phyloP scores from a whole-genome alignment of 345 rosid genomes.

The Sisymbrium altissimum region DNA sequence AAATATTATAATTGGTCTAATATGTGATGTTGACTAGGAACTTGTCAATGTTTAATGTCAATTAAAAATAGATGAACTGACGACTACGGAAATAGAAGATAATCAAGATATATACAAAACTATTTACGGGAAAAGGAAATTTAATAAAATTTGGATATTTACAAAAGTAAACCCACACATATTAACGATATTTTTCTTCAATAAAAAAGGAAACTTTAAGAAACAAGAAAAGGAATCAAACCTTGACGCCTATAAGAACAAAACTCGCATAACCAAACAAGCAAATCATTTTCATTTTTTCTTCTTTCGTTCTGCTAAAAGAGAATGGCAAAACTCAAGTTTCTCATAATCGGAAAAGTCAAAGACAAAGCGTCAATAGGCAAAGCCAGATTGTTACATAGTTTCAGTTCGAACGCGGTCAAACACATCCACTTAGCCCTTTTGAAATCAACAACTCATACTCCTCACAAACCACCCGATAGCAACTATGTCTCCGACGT shows the following conservation, averaged over 20 bases:
- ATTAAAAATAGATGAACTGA: background rate
- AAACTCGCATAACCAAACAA: background rate
- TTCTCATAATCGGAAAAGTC: constrained; percentile 47
- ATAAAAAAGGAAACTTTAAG: background rate
- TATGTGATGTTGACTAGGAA: constrained; percentile 10
- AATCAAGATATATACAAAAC: background rate
- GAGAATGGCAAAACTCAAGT: constrained; percentile 37
- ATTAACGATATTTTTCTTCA: background rate
- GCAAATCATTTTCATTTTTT: background rate
- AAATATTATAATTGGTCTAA: background rate
- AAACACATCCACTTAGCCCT: constrained; percentile 49
- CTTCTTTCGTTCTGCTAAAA: background rate
- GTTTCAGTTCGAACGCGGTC: constrained; percentile 40
- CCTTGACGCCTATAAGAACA: constrained; percentile 4
- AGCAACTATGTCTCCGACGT: constrained; percentile 44
- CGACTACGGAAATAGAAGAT: background rate
- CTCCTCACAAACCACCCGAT: constrained; percentile 47
- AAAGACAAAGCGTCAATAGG: constrained; percentile 77
- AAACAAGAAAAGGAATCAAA: background rate
- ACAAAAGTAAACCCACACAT: background rate
- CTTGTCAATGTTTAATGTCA: background rate
- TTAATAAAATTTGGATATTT: background rate
- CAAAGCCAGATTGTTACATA: constrained; percentile 48
- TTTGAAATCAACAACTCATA: constrained; percentile 68
- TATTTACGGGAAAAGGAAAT: background rate